These are phyloP conservation scores for Thermomyces lanuginosus DNA, from an alignment of 2,329 filamentous ascomycete species.

Conservation along the genomic window DNA sequence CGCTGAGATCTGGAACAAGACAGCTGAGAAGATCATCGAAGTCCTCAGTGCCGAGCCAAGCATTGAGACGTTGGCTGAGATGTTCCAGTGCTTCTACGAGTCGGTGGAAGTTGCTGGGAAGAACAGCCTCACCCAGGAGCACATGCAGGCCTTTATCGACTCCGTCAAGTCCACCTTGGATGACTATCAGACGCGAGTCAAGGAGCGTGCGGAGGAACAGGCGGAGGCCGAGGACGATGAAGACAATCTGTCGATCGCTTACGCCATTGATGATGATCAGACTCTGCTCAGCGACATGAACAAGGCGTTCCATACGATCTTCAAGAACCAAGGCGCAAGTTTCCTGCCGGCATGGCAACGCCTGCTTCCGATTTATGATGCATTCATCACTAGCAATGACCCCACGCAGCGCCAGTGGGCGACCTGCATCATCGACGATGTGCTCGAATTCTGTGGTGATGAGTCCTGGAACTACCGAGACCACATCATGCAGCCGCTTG, in stretches of 20 bases:
- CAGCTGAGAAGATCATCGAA: constrained; percentile 80
- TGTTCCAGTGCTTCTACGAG: constrained; percentile 99
- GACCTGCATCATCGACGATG: constrained; percentile 97
- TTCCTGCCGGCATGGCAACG: constrained; percentile 84
- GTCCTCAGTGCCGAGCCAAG: constrained; percentile 86
- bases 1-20: constrained; percentile 64
- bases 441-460: constrained; percentile 86
- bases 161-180: constrained; percentile 71
- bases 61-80: constrained; percentile 90
- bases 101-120: constrained; percentile 87
- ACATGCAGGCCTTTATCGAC: constrained; percentile 79
- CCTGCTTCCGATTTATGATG: constrained; percentile 68
- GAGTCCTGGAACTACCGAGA: constrained; percentile 75
- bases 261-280: constrained; percentile 94
- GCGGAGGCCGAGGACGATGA: constrained; percentile 83
- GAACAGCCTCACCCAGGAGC: constrained; percentile 56
- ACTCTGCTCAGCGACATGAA: constrained; percentile 97
- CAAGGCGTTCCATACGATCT: constrained; percentile 97
- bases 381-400: constrained; percentile 65
- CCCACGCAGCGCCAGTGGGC: constrained; percentile 94
- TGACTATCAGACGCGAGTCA: constrained; percentile 81
- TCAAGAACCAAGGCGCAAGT: constrained; percentile 77
- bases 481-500: constrained; percentile 72
- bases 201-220: constrained; percentile 66
- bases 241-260: constrained; percentile 67